Percentiles rank a stretch among this genome's conserved stretches.
Evolutionary conservation across 768 basidiomycete genomes (phyloP).

Genomic region (Tricholoma bakamatsutake): DNA sequence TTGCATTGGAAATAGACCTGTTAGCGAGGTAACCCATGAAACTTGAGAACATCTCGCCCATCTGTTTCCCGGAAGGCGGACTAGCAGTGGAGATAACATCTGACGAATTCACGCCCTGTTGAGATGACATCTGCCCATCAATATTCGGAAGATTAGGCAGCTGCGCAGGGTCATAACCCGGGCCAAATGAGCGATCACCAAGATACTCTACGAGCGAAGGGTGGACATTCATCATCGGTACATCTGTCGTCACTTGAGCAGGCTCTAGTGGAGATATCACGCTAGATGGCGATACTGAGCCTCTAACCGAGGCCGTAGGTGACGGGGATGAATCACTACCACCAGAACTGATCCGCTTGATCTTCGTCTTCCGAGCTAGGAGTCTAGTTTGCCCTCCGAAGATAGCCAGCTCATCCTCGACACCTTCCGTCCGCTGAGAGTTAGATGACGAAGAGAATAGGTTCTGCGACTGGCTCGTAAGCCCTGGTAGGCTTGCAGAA

Average conservation of each 20-base stretch:
- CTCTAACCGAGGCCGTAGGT: neutral
- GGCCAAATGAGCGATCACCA: neutral
- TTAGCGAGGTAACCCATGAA: slow-evolving; percentile 19
- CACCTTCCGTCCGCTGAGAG: slow-evolving; percentile 20
- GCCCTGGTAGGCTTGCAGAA: slow-evolving; percentile 9
- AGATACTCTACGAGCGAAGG: slow-evolving; percentile 26
- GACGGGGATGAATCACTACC: neutral
- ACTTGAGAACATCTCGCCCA: slow-evolving; percentile 19
- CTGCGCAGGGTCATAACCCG: neutral
- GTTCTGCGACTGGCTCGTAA: neutral
- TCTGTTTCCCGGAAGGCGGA: slow-evolving; percentile 5
- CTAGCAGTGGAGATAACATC: neutral
- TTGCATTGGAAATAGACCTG: slow-evolving; percentile 9
- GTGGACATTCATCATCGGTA: slow-evolving; percentile 4
- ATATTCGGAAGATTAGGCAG: neutral
- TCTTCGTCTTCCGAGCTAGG: slow-evolving; percentile 19
- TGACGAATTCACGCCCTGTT: neutral
- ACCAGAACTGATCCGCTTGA: neutral
- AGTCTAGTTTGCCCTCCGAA: slow-evolving; percentile 49
- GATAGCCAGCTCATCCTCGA: slow-evolving; percentile 45
- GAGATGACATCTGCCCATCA: neutral
- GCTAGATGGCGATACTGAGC: slow-evolving; percentile 1
- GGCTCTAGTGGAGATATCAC: neutral
- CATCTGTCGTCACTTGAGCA: neutral
- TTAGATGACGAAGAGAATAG: slow-evolving; percentile 1